Evolutionary conservation across 2,329 filamentous ascomycete species (phyloP), one percentile per base, ranked within the genome.

Genomic region (Colletotrichum somersetense): DNA sequence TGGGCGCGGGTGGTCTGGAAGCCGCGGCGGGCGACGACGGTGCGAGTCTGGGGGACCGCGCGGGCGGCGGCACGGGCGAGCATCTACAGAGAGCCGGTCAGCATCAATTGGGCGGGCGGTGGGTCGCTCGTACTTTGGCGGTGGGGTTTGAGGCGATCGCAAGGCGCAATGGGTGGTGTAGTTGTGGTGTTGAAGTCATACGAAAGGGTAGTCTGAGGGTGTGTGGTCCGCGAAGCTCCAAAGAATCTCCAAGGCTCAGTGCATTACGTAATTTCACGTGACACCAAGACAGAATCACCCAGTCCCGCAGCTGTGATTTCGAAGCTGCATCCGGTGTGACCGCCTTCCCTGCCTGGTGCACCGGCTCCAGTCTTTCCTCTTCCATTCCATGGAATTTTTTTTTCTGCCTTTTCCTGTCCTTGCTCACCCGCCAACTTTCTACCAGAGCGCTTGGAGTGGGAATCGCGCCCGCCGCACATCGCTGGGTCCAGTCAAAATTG

Each of bases 1-100:
- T 93, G 94, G 82, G 92, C 85, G 81, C 94, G 93, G 83, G 96
- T 97, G 80, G 94, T 91, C 85, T 95, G 92, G 92, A 99, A 98
- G 86, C 92, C 94, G 85, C 96, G 95, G 87, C 95, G 94, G 89
- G 92, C 89, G 86, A 95, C 88, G 81, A 91, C 83, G 76, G 89
- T 86, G 81, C 91, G 90, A 82, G 91, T 90, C 83, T 88, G 85
- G 77, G 85, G 82, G 78, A 83, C 84, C 83, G 87, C 88, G 81
- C 89, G 89, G 79, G 85, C 79, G 79, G 85, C 88, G 85, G 90
- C 88, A 82, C 92, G 92, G 85, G 94, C 89, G 84, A 96, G 87
- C 95, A 97, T 97, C 93, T 97, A 80, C 38, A 66, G 66, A 61
- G 18, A 44, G 76, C 84, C 81, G 88, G 85, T 86, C 82, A 83